A percentile compares a stretch with the other conserved stretches of the same genome.
phyloP scores from a whole-genome alignment of 2,329 filamentous ascomycete species.

The Aaosphaeria pasadenensis region DNA sequence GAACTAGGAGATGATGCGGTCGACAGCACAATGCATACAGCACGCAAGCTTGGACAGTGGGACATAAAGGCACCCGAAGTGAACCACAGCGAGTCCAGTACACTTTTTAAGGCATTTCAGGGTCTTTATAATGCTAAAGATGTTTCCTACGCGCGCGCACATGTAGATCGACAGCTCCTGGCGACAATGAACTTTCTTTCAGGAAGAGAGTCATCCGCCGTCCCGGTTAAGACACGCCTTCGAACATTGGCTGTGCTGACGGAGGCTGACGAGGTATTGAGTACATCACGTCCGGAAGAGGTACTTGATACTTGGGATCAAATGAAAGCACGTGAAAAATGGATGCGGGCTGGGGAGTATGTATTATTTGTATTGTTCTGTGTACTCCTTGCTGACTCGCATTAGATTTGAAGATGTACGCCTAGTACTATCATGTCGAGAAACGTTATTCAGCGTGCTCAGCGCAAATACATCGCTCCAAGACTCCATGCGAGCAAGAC shows the following conservation, averaged over 20 bases:
- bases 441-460: conserved; percentile 77
- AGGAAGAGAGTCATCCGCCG: conserved; percentile 20
- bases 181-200: conserved; percentile 41
- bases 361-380: conserved; percentile 32
- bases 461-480: conserved; percentile 67
- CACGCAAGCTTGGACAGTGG: conserved; percentile 85
- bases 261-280: conserved; percentile 77
- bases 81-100: conserved; percentile 62
- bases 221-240: conserved; percentile 21
- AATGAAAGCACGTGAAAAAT: conserved; percentile 65
- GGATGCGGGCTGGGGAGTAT: conserved; percentile 76
- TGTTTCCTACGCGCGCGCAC: conserved; percentile 50
- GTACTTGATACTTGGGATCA: conserved; percentile 60
- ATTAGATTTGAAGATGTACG: conserved; percentile 72
- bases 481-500: conserved; percentile 58
- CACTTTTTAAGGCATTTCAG: conserved; percentile 78
- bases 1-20: conserved; percentile 58
- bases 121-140: conserved; percentile 67
- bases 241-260: conserved; percentile 65
- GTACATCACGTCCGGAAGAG: conserved; percentile 57
- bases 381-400: not conserved
- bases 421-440: conserved; percentile 76
- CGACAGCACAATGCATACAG: conserved; percentile 74
- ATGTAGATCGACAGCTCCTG: conserved; percentile 61
- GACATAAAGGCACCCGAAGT: conserved; percentile 72